phyloP scores from a whole-genome alignment of 371 early-diverging fungal species.

The Ordospora pajunii region DNA sequence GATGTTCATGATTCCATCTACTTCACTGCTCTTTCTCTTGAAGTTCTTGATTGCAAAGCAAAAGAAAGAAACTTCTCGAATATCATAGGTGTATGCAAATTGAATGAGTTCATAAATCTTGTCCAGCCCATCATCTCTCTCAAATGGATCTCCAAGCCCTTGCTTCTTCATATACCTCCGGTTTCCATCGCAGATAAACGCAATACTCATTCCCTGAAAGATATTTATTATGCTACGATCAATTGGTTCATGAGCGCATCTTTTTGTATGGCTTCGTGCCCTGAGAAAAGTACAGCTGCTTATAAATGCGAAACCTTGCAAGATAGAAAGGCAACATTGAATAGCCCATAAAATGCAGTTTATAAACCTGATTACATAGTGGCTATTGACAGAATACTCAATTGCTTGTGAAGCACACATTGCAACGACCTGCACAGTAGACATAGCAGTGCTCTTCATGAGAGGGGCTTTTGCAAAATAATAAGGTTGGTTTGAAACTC shows the following conservation, averaged over 20 bases:
- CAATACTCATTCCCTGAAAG: slow-evolving; percentile 57
- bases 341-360: no score
- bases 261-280: no score
- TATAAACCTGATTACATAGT: background rate
- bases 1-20: slow-evolving; percentile 74
- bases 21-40: slow-evolving; percentile 72
- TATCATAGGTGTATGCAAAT: slow-evolving; percentile 72
- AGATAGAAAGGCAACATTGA: no score
- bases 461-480: no score
- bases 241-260: no score
- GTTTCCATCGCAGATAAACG: slow-evolving; percentile 96
- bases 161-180: slow-evolving; percentile 69
- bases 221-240: background rate
- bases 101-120: slow-evolving; percentile 66
- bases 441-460: background rate
- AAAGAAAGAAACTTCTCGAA: slow-evolving; percentile 81
- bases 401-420: background rate
- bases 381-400: background rate
- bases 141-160: background rate
- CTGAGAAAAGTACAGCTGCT: no score
- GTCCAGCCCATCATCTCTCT: slow-evolving; percentile 33
- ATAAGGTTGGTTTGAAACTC: no score
- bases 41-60: slow-evolving; percentile 95
- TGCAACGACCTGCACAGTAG: background rate
- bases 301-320: no score